These are phyloP conservation scores for Botrytis paeoniae DNA, from an alignment of 2,329 filamentous ascomycete species.

Conservation along the genomic window DNA sequence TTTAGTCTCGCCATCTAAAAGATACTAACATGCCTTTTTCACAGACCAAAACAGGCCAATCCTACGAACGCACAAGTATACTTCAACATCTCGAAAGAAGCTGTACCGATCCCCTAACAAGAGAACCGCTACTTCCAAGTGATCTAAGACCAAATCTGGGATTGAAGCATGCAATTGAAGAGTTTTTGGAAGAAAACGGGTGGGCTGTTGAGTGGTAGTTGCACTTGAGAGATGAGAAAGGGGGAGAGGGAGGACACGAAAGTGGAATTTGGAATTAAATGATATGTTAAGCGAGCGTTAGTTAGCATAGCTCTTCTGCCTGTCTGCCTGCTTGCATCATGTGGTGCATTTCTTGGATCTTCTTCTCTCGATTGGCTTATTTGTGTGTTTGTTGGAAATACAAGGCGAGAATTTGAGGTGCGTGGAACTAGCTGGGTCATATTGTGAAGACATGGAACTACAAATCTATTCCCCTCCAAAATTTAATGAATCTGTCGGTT, in stretches of 20 bases:
- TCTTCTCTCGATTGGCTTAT: not conserved
- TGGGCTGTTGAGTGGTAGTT: constrained; percentile 86
- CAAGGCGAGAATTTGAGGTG: not conserved
- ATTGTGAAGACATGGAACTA: too few relatives aligned
- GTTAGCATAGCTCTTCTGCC: not conserved
- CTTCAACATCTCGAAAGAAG: constrained; percentile 78
- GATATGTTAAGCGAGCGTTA: not conserved
- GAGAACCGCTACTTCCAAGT: constrained; percentile 63
- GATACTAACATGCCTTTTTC: not conserved
- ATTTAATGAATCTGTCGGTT: too few relatives aligned
- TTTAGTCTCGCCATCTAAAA: too few relatives aligned
- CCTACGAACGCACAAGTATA: constrained; percentile 83
- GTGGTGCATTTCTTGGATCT: not conserved
- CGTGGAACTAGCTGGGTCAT: too few relatives aligned
- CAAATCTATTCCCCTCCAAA: too few relatives aligned
- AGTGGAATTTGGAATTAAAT: not conserved
- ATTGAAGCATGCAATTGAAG: constrained; percentile 76
- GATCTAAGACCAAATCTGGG: constrained; percentile 81
- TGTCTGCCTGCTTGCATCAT: not conserved
- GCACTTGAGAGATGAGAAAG: not conserved
- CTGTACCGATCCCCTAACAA: constrained; percentile 77
- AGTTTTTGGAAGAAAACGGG: constrained; percentile 81
- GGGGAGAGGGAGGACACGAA: too few relatives aligned
- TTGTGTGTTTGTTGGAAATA: not conserved
- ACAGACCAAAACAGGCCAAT: constrained; percentile 79